These are phyloP conservation scores for Trichoderma citrinoviride DNA, from an alignment of 2,329 filamentous ascomycete species.

Conservation along the genomic window DNA sequence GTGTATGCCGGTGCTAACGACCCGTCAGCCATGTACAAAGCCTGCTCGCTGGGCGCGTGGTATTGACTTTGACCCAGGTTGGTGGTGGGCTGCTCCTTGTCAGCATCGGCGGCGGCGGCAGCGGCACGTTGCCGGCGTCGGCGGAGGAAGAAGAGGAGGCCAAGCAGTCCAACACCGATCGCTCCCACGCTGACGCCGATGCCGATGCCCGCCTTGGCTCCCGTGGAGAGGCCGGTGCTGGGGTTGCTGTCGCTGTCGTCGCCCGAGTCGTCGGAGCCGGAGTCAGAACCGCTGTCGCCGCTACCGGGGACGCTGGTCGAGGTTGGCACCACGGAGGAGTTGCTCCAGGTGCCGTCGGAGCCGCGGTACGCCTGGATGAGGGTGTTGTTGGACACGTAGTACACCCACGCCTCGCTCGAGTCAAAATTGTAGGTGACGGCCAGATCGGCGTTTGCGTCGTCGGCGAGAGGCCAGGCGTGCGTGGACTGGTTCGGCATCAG, in stretches of 20 bases:
- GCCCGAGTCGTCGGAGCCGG: neutral
- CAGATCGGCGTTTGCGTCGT: neutral
- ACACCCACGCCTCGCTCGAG: slow-evolving; percentile 1
- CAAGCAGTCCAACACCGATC: neutral
- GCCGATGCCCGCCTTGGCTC: slow-evolving; percentile 16
- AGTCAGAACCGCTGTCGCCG: neutral
- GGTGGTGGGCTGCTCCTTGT: slow-evolving; percentile 15
- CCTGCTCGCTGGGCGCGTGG: slow-evolving; percentile 5
- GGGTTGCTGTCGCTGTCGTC: neutral
- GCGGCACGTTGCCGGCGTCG: neutral
- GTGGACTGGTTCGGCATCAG: slow-evolving; percentile 4
- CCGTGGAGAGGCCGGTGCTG: neutral
- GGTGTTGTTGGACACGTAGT: slow-evolving; percentile 1
- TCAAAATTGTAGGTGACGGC: neutral
- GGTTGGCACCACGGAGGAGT: neutral
- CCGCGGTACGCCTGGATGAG: slow-evolving; percentile 7
- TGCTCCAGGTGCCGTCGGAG: neutral
- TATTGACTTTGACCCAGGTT: slow-evolving; percentile 11
- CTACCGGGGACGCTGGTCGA: neutral
- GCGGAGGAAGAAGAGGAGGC: slow-evolving; percentile 5
- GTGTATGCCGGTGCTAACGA: slow-evolving; percentile 7
- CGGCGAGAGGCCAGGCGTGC: neutral
- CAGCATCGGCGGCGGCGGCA: neutral
- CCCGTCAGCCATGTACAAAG: slow-evolving; percentile 12
- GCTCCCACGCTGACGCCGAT: slow-evolving; percentile 3